Percentiles rank a stretch among this genome's conserved stretches.
Conservation (phyloP, 148 eudicot genomes). For the Bassia scoparia region DNA sequence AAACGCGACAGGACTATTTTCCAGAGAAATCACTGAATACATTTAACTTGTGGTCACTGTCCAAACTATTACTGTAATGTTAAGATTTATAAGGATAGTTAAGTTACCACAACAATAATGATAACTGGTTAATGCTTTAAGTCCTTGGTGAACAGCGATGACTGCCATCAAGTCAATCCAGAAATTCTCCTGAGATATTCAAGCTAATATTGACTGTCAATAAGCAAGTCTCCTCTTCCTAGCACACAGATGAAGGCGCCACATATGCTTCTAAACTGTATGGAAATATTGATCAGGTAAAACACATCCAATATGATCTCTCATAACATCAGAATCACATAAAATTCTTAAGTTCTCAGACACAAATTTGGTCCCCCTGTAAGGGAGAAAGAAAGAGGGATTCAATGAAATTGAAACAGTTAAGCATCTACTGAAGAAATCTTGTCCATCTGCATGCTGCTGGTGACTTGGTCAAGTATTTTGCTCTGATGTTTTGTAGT, state of each 20-base stretch:
- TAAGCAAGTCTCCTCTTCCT: constrained; percentile 64
- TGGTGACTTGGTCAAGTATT: too few species aligned
- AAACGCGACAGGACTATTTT: too few species aligned
- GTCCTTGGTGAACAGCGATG: constrained; percentile 64
- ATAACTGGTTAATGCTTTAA: neutral
- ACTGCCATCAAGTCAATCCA: constrained; percentile 50
- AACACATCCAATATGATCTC: constrained; percentile 47
- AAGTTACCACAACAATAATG: neutral
- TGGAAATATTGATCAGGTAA: constrained; percentile 36
- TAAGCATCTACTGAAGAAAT: constrained; percentile 36
- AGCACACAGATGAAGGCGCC: constrained; percentile 50
- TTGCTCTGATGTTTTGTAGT: too few species aligned
- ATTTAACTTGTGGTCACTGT: too few species aligned
- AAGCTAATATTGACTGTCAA: constrained; percentile 46
- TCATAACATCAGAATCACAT: constrained; percentile 37
- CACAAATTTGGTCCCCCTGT: constrained; percentile 26
- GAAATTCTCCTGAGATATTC: constrained; percentile 37
- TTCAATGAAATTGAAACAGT: constrained; percentile 51
- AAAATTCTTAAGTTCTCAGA: constrained; percentile 26
- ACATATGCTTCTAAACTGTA: constrained; percentile 49
- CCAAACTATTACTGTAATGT: too few species aligned
- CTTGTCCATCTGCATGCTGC: too few species aligned
- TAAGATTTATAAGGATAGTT: neutral
- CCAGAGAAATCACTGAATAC: too few species aligned
- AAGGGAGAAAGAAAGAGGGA: constrained; percentile 59